Percentiles rank a stretch among this genome's conserved stretches.
Conservation (phyloP, 257 asterid species). For the Dorcoceras hygrometricum region DNA sequence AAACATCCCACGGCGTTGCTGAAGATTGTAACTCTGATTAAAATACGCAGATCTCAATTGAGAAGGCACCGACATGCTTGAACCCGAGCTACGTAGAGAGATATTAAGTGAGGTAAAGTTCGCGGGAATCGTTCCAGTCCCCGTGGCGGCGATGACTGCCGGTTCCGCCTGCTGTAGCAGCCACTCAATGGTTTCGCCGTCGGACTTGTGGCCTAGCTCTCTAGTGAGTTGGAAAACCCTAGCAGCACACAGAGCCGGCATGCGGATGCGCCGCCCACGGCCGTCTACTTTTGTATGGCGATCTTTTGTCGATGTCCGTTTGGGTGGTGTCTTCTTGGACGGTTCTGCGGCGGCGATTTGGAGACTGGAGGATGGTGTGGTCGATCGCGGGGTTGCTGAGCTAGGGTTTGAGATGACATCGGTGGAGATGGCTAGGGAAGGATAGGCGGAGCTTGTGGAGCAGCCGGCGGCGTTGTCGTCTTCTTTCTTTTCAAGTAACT, state of each 20-base stretch:
- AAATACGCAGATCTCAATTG: constrained; percentile 75
- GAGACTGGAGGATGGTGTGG: constrained; percentile 31
- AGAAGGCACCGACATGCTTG: constrained; percentile 90
- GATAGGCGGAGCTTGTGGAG: constrained; percentile 36
- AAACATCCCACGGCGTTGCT: constrained; percentile 47
- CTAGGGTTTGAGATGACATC: constrained; percentile 39
- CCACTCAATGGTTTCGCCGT: constrained; percentile 92
- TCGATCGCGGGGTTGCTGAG: constrained; percentile 24
- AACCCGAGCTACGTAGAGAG: constrained; percentile 89
- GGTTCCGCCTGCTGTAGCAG: constrained; percentile 95
- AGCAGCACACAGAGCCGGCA: constrained; percentile 96
- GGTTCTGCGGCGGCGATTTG: constrained; percentile 44
- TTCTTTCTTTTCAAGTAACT: constrained; percentile 77
- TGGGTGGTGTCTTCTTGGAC: constrained; percentile 73
- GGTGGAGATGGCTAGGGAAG: constrained; percentile 38
- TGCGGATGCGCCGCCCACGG: constrained; percentile 89
- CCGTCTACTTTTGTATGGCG: constrained; percentile 97
- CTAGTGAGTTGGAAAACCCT: constrained; percentile 96
- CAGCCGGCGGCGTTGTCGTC: constrained; percentile 20
- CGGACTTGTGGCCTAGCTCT: constrained; percentile 91
- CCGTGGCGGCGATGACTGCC: constrained; percentile 88
- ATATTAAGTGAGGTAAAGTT: constrained; percentile 85
- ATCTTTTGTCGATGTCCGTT: constrained; percentile 81
- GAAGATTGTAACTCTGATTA: constrained; percentile 50
- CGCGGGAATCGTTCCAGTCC: constrained; percentile 96